Evolutionary conservation across 2,329 filamentous ascomycete genomes (phyloP).

Genomic region (Fusarium lyarnte): DNA sequence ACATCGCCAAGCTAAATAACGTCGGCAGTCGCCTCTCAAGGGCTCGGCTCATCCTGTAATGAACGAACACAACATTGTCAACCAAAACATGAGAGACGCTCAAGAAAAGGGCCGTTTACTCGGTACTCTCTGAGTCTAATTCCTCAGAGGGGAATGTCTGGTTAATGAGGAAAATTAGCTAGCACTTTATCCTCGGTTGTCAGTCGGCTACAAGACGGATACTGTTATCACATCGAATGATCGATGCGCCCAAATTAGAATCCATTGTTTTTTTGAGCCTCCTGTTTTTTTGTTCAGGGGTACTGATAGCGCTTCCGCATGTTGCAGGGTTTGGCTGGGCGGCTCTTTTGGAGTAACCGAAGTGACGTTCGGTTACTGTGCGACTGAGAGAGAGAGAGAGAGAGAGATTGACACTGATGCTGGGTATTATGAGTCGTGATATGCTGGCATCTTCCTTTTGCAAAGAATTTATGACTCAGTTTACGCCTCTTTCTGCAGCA

Average conservation of each 20-base stretch:
- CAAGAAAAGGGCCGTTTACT: slow-evolving; percentile 13
- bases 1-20: slow-evolving; percentile 20
- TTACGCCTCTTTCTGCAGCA: not conserved
- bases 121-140: not conserved
- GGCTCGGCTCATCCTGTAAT: not conserved
- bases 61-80: not conserved
- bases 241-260: slow-evolving; percentile 3
- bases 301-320: slow-evolving; percentile 15
- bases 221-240: slow-evolving; percentile 12
- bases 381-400: not conserved
- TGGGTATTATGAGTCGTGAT: not conserved
- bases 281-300: slow-evolving; percentile 15
- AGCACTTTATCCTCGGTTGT: slow-evolving; percentile 40
- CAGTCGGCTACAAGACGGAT: slow-evolving; percentile 31
- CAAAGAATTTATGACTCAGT: not conserved
- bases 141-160: not conserved
- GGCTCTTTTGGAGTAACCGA: slow-evolving; percentile 20
- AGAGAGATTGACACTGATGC: not conserved
- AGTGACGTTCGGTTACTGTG: not conserved
- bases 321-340: slow-evolving; percentile 15
- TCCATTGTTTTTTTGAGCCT: slow-evolving; percentile 2
- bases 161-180: slow-evolving; percentile 26
- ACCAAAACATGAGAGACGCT: slow-evolving; percentile 3
- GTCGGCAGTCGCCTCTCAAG: slow-evolving; percentile 4
- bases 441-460: not conserved